phyloP scores from a whole-genome alignment of 805 yeast species.

The Cephaloascus albidus region DNA sequence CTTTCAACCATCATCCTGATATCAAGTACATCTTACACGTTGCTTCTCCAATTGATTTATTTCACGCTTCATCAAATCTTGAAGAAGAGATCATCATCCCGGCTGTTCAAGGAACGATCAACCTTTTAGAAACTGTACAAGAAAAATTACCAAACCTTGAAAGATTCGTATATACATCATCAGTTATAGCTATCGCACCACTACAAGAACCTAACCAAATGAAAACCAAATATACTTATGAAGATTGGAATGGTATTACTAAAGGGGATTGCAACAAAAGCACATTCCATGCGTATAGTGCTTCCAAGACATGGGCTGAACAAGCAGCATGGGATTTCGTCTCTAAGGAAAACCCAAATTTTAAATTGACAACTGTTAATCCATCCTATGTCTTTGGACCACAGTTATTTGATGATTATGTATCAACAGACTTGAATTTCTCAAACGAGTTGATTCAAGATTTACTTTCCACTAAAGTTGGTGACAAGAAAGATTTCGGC shows the following conservation, averaged over 20 bases:
- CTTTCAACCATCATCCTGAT: slow-evolving; percentile 37
- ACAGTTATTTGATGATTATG: no score
- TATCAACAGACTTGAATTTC: no score
- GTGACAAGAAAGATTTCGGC: no score
- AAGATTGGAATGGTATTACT: slow-evolving; percentile 52
- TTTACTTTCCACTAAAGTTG: no score
- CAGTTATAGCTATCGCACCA: slow-evolving; percentile 35
- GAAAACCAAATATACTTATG: no score
- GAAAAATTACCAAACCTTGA: slow-evolving; percentile 28
- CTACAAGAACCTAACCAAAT: slow-evolving; percentile 22
- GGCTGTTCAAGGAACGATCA: slow-evolving; percentile 45
- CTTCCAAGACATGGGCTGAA: slow-evolving; percentile 36
- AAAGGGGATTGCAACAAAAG: no score
- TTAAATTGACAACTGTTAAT: slow-evolving; percentile 17
- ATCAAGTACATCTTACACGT: slow-evolving; percentile 48
- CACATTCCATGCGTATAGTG: slow-evolving; percentile 22
- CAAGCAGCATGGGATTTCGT: slow-evolving; percentile 31
- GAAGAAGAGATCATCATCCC: slow-evolving; percentile 47
- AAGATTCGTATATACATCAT: slow-evolving; percentile 43
- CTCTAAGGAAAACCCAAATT: slow-evolving; percentile 18
- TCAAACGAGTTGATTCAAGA: no score
- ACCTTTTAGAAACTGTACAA: slow-evolving; percentile 38
- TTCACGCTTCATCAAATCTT: no score
- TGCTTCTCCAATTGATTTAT: slow-evolving; percentile 49
- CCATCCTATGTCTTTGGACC: slow-evolving; percentile 31